A percentile compares a stretch with the other conserved stretches of the same genome.
These are phyloP conservation scores for Aspergillus neoniger DNA, from an alignment of 2,329 filamentous ascomycete genomes.

Conservation along the genomic window DNA sequence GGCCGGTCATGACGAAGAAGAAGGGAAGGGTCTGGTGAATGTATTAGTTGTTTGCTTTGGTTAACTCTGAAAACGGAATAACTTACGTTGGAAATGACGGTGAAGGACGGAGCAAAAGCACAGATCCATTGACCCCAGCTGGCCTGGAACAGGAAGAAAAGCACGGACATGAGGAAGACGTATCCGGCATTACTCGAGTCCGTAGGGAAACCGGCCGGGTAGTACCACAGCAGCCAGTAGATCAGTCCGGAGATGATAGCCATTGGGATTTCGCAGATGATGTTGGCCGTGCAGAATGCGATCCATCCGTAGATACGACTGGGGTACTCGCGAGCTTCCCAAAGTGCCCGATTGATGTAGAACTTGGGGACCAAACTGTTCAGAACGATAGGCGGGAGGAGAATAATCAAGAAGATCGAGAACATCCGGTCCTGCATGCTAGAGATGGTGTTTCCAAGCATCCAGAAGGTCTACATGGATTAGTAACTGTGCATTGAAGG, in stretches of 20 bases:
- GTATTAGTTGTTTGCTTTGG: slow-evolving; percentile 4
- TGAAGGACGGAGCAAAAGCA: slow-evolving; percentile 76
- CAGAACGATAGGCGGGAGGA: slow-evolving; percentile 70
- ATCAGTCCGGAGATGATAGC: slow-evolving; percentile 65
- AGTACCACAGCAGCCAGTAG: slow-evolving; percentile 79
- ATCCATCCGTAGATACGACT: slow-evolving; percentile 76
- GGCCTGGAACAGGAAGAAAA: slow-evolving; percentile 75
- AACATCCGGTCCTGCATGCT: slow-evolving; percentile 80
- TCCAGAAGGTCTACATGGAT: slow-evolving; percentile 63
- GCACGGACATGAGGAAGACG: slow-evolving; percentile 73
- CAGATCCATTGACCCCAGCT: slow-evolving; percentile 84
- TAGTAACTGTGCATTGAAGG: neutral
- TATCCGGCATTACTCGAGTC: slow-evolving; percentile 69
- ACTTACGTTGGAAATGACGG: slow-evolving; percentile 67
- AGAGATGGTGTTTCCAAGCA: slow-evolving; percentile 63
- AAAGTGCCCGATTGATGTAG: slow-evolving; percentile 70
- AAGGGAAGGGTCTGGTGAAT: slow-evolving; percentile 63
- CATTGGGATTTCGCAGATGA: slow-evolving; percentile 71
- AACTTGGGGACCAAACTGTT: slow-evolving; percentile 78
- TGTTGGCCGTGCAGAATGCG: slow-evolving; percentile 72
- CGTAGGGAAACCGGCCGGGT: slow-evolving; percentile 67
- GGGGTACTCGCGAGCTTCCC: slow-evolving; percentile 72
- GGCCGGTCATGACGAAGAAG: slow-evolving; percentile 75
- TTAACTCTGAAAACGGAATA: neutral
- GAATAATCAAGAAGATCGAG: slow-evolving; percentile 65